Evolutionary conservation across 2,329 filamentous ascomycete genomes (phyloP).

Genomic region (Colletotrichum truncatum): DNA sequence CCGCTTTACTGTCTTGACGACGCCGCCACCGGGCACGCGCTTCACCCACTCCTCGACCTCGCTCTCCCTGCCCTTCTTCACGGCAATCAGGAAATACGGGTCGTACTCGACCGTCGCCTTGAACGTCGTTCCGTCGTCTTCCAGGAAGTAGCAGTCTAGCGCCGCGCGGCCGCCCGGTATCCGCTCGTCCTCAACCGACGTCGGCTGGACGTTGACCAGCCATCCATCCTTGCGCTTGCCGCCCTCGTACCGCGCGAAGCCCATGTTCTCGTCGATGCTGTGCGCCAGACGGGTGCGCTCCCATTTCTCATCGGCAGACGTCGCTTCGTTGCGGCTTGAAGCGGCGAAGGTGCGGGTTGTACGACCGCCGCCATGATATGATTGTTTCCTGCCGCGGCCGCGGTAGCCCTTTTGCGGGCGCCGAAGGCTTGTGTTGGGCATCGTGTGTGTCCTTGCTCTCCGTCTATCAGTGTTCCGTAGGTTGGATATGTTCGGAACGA

Average conservation of each 20-base stretch:
- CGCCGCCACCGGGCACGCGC: slow-evolving; percentile 79
- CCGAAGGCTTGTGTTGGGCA: slow-evolving; percentile 69
- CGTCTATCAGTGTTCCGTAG: no score
- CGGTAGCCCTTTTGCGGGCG: slow-evolving; percentile 73
- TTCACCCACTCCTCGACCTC: slow-evolving; percentile 97
- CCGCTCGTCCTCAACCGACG: slow-evolving; percentile 85
- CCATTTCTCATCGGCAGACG: slow-evolving; percentile 91
- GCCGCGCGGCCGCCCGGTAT: slow-evolving; percentile 86
- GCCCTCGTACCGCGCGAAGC: slow-evolving; percentile 90
- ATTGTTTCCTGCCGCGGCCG: slow-evolving; percentile 73
- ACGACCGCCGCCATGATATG: slow-evolving; percentile 72
- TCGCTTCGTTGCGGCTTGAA: slow-evolving; percentile 81
- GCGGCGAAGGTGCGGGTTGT: slow-evolving; percentile 82
- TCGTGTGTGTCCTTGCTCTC: slow-evolving; percentile 48
- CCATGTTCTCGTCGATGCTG: slow-evolving; percentile 93
- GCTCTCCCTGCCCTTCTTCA: slow-evolving; percentile 85
- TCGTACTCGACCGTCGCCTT: slow-evolving; percentile 97
- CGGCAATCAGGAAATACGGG: slow-evolving; percentile 93
- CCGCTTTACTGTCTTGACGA: slow-evolving; percentile 80
- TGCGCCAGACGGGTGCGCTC: slow-evolving; percentile 86
- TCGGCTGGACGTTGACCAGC: slow-evolving; percentile 95
- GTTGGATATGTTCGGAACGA: not conserved
- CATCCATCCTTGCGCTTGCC: slow-evolving; percentile 86
- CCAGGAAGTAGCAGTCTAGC: slow-evolving; percentile 97
- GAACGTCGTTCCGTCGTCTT: slow-evolving; percentile 88